Conservation (phyloP, 495 filamentous ascomycete genomes). For the Penicillium flavigenum region DNA sequence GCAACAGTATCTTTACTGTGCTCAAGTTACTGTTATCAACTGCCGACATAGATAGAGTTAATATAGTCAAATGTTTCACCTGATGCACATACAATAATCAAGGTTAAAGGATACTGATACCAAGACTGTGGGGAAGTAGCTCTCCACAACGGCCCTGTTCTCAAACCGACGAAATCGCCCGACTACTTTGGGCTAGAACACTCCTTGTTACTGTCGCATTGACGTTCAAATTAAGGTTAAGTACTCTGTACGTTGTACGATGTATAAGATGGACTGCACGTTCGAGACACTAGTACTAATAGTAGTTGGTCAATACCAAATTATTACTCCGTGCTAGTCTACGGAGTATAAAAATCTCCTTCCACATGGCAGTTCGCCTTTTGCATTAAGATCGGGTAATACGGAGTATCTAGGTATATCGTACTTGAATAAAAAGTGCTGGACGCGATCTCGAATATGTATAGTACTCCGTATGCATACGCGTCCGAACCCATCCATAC, state of each 20-base stretch:
- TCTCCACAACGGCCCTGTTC: constrained; percentile 8
- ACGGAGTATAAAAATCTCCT: too few relatives aligned
- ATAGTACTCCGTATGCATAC: background rate
- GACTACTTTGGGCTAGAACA: background rate
- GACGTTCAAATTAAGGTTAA: too few relatives aligned
- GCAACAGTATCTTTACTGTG: background rate
- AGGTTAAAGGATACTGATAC: background rate
- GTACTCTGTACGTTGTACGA: too few relatives aligned
- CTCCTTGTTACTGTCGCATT: background rate
- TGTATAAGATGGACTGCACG: too few relatives aligned
- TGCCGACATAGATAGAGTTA: background rate
- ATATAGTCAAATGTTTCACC: background rate
- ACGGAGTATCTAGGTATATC: too few relatives aligned
- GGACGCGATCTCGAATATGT: background rate
- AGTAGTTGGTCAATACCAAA: too few relatives aligned
- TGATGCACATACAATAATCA: background rate
- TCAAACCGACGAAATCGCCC: background rate
- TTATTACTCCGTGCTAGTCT: too few relatives aligned
- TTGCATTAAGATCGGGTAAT: background rate
- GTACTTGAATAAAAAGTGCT: background rate
- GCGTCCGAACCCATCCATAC: background rate
- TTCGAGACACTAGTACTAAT: too few relatives aligned
- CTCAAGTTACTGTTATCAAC: background rate
- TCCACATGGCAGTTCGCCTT: background rate
- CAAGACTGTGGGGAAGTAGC: constrained; percentile 4